Conservation (phyloP, 108 stramenopile genomes). For the Nitzschia sp. region DNA sequence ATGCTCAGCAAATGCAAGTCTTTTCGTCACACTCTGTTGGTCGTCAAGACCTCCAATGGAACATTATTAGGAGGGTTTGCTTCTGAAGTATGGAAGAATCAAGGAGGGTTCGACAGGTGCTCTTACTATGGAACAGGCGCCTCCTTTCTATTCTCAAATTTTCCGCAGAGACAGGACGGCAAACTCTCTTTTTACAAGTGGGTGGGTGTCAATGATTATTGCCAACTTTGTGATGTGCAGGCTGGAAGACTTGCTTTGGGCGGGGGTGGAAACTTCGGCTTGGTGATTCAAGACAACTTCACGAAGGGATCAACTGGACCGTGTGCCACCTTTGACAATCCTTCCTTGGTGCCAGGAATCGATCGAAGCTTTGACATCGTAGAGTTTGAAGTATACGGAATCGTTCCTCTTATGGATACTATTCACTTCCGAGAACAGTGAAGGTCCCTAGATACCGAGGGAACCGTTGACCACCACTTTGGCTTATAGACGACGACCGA, state of each 20-base stretch:
- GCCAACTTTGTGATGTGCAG: conserved; percentile 40
- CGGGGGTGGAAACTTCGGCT: conserved; percentile 45
- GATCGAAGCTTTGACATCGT: conserved; percentile 35
- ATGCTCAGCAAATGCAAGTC: conserved; percentile 19
- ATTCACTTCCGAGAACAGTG: conserved; percentile 2
- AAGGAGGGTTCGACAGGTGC: conserved; percentile 6
- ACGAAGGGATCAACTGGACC: conserved; percentile 29
- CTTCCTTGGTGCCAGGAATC: conserved; percentile 20
- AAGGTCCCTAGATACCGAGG: no score
- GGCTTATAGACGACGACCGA: no score
- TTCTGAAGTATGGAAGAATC: conserved; percentile 26
- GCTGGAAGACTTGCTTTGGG: conserved; percentile 34
- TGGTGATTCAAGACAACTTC: conserved; percentile 36
- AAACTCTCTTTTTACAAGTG: conserved; percentile 27
- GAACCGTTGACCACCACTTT: neutral
- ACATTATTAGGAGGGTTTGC: conserved; percentile 46
- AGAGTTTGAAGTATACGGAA: conserved; percentile 46
- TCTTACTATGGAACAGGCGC: conserved; percentile 34
- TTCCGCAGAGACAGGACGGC: neutral
- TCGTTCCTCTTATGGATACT: conserved; percentile 16
- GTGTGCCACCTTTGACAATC: conserved; percentile 45
- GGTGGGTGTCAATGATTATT: conserved; percentile 46
- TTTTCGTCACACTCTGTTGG: conserved; percentile 28
- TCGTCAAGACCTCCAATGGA: conserved; percentile 33
- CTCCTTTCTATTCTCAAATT: conserved; percentile 38